A percentile compares a stretch with the other conserved stretches of the same genome.
Evolutionary conservation across 306 rosid genomes (phyloP).

Genomic region (Quercus variabilis): DNA sequence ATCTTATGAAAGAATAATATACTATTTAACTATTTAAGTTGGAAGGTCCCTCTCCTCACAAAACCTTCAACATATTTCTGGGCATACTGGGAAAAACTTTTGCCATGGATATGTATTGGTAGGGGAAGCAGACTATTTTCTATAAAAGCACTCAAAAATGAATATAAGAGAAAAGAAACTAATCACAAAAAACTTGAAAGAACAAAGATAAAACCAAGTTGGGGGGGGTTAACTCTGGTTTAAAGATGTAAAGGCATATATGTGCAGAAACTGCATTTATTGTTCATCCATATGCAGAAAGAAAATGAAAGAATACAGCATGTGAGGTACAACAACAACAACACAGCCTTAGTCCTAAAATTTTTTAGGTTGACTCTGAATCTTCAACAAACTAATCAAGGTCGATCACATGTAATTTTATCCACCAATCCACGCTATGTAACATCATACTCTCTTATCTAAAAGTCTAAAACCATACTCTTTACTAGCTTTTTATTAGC

Average conservation of each 20-base stretch:
- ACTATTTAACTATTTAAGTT: not conserved
- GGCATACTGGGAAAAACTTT: not conserved
- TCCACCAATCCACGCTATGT: too few species aligned
- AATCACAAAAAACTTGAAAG: not conserved
- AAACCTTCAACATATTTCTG: not conserved
- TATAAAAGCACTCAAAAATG: not conserved
- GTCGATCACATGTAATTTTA: not conserved
- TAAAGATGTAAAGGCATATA: not conserved
- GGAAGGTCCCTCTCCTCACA: not conserved
- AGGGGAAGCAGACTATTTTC: not conserved
- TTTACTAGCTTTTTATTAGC: too few species aligned
- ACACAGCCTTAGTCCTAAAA: too few species aligned
- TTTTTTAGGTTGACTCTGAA: too few species aligned
- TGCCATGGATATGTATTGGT: not conserved
- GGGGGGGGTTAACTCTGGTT: not conserved
- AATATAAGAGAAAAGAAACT: not conserved
- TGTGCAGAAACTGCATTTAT: not conserved
- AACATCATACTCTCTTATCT: too few species aligned
- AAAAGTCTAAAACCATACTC: too few species aligned
- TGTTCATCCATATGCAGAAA: not conserved
- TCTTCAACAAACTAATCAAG: not conserved
- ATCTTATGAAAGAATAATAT: not conserved
- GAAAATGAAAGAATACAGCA: not conserved
- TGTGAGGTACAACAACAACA: not conserved
- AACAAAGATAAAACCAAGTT: not conserved